Conservation (phyloP, 2,329 filamentous ascomycete species). For the Fusarium fracticaudum region DNA sequence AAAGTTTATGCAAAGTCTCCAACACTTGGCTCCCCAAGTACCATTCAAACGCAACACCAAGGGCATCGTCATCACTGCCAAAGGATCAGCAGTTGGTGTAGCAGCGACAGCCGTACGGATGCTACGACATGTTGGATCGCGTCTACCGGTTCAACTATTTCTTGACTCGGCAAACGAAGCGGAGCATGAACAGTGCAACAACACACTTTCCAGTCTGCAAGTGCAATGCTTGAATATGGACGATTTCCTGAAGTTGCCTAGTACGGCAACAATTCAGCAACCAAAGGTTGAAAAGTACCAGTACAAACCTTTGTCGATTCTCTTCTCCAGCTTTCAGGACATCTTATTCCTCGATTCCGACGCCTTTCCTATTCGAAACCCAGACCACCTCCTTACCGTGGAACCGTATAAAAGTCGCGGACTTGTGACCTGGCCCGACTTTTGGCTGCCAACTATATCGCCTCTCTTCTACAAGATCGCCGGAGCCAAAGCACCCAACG, state of each 20-base stretch:
- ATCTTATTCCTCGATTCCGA: constrained; percentile 38
- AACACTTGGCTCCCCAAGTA: constrained; percentile 15
- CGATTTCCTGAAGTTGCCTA: constrained; percentile 21
- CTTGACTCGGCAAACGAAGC: constrained; percentile 30
- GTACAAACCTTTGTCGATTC: constrained; percentile 34
- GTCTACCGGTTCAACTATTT: constrained; percentile 30
- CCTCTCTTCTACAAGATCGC: constrained; percentile 39
- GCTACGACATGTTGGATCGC: constrained; percentile 35
- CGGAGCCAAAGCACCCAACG: constrained; percentile 14
- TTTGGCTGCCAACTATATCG: constrained; percentile 40
- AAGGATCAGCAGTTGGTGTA: constrained; percentile 25
- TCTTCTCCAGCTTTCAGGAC: constrained; percentile 40
- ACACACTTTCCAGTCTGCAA: background rate
- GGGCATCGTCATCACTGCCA: constrained; percentile 37
- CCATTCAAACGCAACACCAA: constrained; percentile 19
- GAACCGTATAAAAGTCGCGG: constrained; percentile 34
- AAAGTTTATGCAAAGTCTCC: constrained; percentile 16
- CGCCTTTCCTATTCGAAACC: constrained; percentile 34
- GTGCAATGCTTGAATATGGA: constrained; percentile 38
- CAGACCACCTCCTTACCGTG: constrained; percentile 25
- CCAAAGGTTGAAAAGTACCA: constrained; percentile 31
- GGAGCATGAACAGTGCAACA: constrained; percentile 17
- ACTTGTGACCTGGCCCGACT: constrained; percentile 40
- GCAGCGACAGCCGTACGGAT: constrained; percentile 36
- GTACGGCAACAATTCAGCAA: background rate